phyloP scores from a whole-genome alignment of 768 basidiomycete species.

The Auriculariales sp. region DNA sequence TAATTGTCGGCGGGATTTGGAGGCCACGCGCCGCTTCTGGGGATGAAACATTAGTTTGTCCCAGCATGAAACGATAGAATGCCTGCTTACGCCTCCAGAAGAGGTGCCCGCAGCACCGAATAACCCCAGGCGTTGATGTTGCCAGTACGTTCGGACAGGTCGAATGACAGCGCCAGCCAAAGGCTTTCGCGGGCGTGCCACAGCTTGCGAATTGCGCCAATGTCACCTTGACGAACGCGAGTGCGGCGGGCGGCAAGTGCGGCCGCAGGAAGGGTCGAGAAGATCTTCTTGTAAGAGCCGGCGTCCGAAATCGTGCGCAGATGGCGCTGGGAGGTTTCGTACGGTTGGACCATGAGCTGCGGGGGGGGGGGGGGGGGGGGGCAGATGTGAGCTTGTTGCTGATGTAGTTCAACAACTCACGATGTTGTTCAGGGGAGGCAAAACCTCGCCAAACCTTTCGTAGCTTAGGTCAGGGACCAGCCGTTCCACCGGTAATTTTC shows the following conservation, averaged over 20 bases:
- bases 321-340: constrained; percentile 53
- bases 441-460: constrained; percentile 63
- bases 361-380: not conserved
- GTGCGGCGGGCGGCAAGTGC: constrained; percentile 48
- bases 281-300: constrained; percentile 50
- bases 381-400: no score
- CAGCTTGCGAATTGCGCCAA: constrained; percentile 43
- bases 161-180: constrained; percentile 61
- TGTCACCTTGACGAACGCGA: constrained; percentile 53
- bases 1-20: constrained; percentile 65
- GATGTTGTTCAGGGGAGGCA: constrained; percentile 61
- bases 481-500: not conserved
- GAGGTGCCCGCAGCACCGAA: constrained; percentile 59
- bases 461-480: not conserved
- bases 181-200: constrained; percentile 63
- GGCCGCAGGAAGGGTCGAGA: constrained; percentile 57
- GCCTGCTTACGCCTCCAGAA: constrained; percentile 47
- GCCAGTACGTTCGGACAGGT: constrained; percentile 59
- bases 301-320: constrained; percentile 56
- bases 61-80: not conserved
- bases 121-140: constrained; percentile 70
- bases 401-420: constrained; percentile 21
- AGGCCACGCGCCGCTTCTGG: constrained; percentile 58
- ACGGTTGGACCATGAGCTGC: constrained; percentile 32
- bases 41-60: not conserved